Evolutionary conservation across 164 flowering plant species (phyloP).

Genomic region (Chimonanthus praecox): DNA sequence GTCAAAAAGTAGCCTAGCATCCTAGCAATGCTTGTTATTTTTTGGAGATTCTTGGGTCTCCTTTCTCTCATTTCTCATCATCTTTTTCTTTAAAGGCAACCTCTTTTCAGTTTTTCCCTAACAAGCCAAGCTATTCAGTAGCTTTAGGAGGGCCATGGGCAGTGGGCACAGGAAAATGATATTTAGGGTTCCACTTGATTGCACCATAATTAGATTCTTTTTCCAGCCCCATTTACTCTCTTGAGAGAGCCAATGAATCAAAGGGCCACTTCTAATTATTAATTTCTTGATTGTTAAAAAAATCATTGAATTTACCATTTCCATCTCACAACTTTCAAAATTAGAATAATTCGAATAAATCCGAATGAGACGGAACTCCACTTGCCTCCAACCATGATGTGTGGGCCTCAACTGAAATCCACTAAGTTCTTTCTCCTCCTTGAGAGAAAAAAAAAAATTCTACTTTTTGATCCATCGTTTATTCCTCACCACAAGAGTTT

Average conservation of each 20-base stretch:
- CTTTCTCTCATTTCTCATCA: background rate
- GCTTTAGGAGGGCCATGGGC: slow-evolving; percentile 1
- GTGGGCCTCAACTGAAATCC: background rate
- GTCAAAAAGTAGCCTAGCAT: slow-evolving; percentile 9
- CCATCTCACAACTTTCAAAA: background rate
- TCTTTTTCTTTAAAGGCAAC: slow-evolving; percentile 1
- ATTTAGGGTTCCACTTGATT: slow-evolving; percentile 7
- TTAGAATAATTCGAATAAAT: background rate
- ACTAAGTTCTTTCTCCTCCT: background rate
- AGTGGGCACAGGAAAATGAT: background rate
- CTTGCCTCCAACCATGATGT: background rate
- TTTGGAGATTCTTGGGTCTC: slow-evolving; percentile 19
- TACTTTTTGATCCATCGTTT: slow-evolving; percentile 26
- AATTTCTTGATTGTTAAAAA: too few relatives aligned
- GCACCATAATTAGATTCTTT: slow-evolving; percentile 5
- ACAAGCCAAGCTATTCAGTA: slow-evolving; percentile 1
- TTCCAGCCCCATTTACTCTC: background rate
- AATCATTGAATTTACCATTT: too few relatives aligned
- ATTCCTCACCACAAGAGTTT: slow-evolving; percentile 33
- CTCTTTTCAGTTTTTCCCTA: background rate
- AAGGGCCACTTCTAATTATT: background rate
- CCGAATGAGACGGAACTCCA: background rate
- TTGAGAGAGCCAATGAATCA: background rate
- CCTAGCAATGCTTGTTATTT: slow-evolving; percentile 9
- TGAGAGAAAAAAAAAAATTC: slow-evolving; percentile 5